A percentile compares a stretch with the other conserved stretches of the same genome.
Evolutionary conservation across 2,329 filamentous ascomycete genomes (phyloP).

Genomic region (Didymosphaeria variabile): DNA sequence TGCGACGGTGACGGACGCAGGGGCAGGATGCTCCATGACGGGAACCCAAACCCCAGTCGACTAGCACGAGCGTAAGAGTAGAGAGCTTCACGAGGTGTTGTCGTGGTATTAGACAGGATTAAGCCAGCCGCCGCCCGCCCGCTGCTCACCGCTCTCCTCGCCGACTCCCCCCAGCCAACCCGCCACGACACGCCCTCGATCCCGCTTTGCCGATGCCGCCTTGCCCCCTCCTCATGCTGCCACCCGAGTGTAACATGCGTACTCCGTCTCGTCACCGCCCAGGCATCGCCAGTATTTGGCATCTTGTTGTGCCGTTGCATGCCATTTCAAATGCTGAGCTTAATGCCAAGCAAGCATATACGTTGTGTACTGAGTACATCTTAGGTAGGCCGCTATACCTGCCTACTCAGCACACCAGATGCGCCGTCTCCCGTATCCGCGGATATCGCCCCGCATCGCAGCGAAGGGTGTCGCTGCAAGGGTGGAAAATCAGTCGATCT

Average conservation of each 20-base stretch:
- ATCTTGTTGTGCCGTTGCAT: background rate
- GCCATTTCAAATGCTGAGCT: background rate
- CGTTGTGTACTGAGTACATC: background rate
- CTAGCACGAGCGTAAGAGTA: slow-evolving; percentile 11
- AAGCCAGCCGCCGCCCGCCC: background rate
- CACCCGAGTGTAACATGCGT: background rate
- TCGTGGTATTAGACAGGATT: slow-evolving; percentile 13
- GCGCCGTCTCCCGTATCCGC: background rate
- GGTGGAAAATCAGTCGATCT: background rate
- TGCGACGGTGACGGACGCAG: slow-evolving; percentile 1
- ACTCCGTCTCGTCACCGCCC: too few relatives aligned
- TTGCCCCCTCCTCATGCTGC: background rate
- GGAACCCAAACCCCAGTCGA: slow-evolving; percentile 13
- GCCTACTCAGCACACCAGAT: background rate
- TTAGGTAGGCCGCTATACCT: background rate
- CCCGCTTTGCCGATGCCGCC: background rate
- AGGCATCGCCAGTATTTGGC: too few relatives aligned
- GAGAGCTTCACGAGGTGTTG: slow-evolving; percentile 7
- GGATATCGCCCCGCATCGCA: slow-evolving; percentile 5
- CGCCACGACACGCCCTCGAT: background rate
- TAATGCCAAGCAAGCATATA: slow-evolving; percentile 5
- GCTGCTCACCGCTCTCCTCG: slow-evolving; percentile 9
- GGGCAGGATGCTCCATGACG: slow-evolving; percentile 14
- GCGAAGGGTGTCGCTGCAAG: slow-evolving; percentile 1
- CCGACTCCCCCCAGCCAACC: background rate